Evolutionary conservation across 2,329 filamentous ascomycete genomes (phyloP).

Genomic region (Exophiala bonariae): DNA sequence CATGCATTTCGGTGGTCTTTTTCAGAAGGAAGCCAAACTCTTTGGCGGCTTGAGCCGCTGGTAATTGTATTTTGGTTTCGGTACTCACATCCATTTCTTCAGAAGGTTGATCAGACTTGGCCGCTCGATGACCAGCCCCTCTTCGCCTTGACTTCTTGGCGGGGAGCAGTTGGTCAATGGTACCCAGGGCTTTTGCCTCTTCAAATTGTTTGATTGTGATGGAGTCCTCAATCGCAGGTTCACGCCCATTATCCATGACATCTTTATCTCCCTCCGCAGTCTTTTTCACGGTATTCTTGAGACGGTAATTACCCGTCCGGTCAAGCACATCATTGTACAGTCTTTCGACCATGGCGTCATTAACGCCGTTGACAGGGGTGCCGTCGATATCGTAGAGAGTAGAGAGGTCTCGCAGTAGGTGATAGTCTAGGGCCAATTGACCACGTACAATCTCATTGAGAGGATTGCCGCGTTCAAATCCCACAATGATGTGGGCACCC

Average conservation of each 20-base stretch:
- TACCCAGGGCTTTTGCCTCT: slow-evolving; percentile 64
- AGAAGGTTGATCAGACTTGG: slow-evolving; percentile 58
- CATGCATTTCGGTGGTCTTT: slow-evolving; percentile 60
- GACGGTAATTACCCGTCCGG: slow-evolving; percentile 85
- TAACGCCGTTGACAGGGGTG: slow-evolving; percentile 68
- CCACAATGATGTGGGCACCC: slow-evolving; percentile 97
- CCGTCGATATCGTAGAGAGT: slow-evolving; percentile 77
- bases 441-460: slow-evolving; percentile 87
- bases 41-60: slow-evolving; percentile 74
- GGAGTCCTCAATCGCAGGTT: slow-evolving; percentile 71
- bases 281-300: slow-evolving; percentile 68
- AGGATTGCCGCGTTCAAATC: slow-evolving; percentile 93
- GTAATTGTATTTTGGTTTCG: slow-evolving; percentile 70
- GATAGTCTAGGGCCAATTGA: slow-evolving; percentile 84
- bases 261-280: slow-evolving; percentile 80
- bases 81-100: slow-evolving; percentile 69
- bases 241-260: slow-evolving; percentile 78
- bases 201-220: slow-evolving; percentile 74
- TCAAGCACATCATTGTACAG: slow-evolving; percentile 95
- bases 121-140: slow-evolving; percentile 47
- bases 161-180: slow-evolving; percentile 43
- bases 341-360: slow-evolving; percentile 82
- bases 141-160: slow-evolving; percentile 42
- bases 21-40: slow-evolving; percentile 81
- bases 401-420: slow-evolving; percentile 74